Evolutionary conservation across 345 rosid genomes (phyloP).

Genomic region (Cardamine resedifolia): DNA sequence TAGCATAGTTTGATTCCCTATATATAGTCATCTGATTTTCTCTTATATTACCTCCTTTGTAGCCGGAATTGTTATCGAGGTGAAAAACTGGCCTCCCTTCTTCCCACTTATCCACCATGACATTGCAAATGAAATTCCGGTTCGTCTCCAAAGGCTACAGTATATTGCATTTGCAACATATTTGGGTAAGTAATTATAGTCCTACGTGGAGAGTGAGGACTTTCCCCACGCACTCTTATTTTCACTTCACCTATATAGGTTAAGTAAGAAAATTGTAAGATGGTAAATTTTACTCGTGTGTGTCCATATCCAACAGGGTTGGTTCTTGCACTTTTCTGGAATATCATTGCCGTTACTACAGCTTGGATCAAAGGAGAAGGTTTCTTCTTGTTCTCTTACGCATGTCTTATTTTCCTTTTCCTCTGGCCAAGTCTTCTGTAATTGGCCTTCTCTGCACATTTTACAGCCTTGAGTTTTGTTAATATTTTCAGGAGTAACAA

Average conservation of each 20-base stretch:
- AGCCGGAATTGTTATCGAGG: slow-evolving; percentile 75
- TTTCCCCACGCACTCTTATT: neutral
- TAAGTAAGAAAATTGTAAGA: neutral
- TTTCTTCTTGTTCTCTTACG: slow-evolving; percentile 31
- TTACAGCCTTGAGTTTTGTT: slow-evolving; percentile 4
- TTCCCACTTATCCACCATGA: slow-evolving; percentile 89
- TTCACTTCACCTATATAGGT: neutral
- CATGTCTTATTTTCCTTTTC: neutral
- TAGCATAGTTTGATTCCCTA: neutral
- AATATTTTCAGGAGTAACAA: slow-evolving; percentile 57
- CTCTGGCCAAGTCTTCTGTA: neutral
- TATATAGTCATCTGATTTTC: neutral
- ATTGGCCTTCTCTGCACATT: neutral
- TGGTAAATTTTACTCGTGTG: neutral
- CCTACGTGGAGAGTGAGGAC: neutral
- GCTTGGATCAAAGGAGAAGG: slow-evolving; percentile 93
- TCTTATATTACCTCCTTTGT: slow-evolving; percentile 24
- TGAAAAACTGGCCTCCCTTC: slow-evolving; percentile 85
- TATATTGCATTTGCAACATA: slow-evolving; percentile 76
- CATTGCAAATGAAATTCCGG: slow-evolving; percentile 77
- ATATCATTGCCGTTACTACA: slow-evolving; percentile 72
- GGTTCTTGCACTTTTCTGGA: slow-evolving; percentile 81
- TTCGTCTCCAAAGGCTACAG: slow-evolving; percentile 73
- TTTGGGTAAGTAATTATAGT: slow-evolving; percentile 49
- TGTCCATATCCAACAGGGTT: slow-evolving; percentile 59